Conservation (phyloP, 164 flowering plant species). For the Umbellularia californica region DNA sequence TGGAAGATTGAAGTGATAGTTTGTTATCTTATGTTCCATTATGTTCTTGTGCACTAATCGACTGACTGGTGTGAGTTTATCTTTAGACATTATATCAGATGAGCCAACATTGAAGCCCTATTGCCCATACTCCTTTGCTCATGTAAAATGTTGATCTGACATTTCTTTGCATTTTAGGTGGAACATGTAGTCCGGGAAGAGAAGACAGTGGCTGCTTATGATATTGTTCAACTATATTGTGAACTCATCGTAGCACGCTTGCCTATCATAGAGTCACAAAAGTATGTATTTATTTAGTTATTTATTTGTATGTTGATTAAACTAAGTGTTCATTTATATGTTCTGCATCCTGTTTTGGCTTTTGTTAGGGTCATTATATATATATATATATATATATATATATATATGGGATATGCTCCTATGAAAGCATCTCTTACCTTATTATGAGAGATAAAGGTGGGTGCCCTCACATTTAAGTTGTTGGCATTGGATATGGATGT, state of each 20-base stretch:
- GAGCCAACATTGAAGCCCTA: neutral
- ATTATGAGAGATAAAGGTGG: no score
- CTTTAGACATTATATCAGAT: neutral
- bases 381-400: neutral
- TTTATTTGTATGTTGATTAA: no score
- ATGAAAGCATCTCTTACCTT: no score
- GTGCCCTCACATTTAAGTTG: no score
- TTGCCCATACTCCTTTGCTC: neutral
- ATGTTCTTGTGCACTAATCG: neutral
- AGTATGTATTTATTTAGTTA: slow-evolving; percentile 44
- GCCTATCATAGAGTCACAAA: slow-evolving; percentile 93
- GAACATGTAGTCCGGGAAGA: slow-evolving; percentile 91
- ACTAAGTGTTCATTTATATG: neutral
- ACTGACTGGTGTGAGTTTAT: neutral
- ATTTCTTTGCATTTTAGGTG: slow-evolving; percentile 47
- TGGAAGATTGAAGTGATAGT: no score
- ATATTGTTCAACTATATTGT: slow-evolving; percentile 76
- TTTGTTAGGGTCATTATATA: neutral
- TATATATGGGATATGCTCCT: no score
- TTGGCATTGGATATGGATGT: no score
- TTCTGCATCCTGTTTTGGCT: neutral
- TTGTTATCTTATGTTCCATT: no score
- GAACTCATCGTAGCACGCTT: slow-evolving; percentile 85
- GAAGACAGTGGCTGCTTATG: slow-evolving; percentile 88
- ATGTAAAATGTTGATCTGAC: neutral